These are phyloP conservation scores for Moricandia arvensis DNA, from an alignment of 345 rosid genomes.

Conservation along the genomic window DNA sequence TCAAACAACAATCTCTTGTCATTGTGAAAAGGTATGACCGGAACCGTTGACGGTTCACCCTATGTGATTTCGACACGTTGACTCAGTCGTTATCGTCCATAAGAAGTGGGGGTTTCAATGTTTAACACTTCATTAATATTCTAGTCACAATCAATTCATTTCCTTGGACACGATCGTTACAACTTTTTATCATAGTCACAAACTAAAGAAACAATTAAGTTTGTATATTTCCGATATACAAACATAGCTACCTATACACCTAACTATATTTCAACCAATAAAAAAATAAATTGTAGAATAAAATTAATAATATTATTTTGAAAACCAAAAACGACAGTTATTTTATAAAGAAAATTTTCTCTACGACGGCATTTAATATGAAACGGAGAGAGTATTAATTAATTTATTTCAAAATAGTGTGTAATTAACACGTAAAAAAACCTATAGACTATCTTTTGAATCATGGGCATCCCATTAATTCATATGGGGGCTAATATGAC, in stretches of 20 bases:
- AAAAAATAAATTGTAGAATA: no score
- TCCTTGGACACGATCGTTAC: constrained; percentile 24
- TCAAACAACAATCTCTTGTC: no score
- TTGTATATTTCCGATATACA: no score
- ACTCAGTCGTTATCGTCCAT: not conserved
- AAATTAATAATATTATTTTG: no score
- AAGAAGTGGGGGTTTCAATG: constrained; percentile 12
- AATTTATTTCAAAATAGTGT: not conserved
- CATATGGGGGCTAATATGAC: not conserved
- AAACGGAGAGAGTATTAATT: no score
- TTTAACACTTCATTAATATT: not conserved
- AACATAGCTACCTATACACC: no score
- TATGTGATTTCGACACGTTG: constrained; percentile 6
- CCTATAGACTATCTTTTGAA: not conserved
- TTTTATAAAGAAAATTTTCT: no score
- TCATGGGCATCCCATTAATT: constrained; percentile 1
- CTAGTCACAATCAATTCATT: constrained; percentile 19
- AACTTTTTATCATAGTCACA: not conserved
- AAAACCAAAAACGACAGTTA: no score
- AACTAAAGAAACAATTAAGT: no score
- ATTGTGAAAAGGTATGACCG: no score
- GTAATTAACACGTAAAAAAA: constrained; percentile 8
- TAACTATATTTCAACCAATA: no score
- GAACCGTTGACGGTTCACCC: not conserved
- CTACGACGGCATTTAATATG: no score